phyloP scores from a whole-genome alignment of 129 eudicot genomes.

The Artemisia argyi region DNA sequence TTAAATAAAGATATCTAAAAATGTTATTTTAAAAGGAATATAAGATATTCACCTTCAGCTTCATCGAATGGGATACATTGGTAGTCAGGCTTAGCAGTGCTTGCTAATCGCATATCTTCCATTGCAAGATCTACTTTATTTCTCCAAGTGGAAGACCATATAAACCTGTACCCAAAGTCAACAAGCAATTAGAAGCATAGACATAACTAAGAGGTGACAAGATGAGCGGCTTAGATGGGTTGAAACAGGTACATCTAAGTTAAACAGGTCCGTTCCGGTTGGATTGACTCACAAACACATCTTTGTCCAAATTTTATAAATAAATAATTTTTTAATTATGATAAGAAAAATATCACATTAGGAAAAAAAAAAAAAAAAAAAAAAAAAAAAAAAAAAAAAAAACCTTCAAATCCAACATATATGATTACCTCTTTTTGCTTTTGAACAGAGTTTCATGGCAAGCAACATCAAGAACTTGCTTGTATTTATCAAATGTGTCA shows the following conservation, averaged over 20 bases:
- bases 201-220: background rate
- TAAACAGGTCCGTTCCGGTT: background rate
- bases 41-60: constrained; percentile 36
- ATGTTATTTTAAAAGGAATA: background rate
- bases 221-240: no score
- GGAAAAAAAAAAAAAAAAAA: background rate
- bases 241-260: background rate
- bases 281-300: background rate
- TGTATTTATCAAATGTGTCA: constrained; percentile 50
- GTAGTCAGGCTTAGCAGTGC: constrained; percentile 21
- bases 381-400: no score
- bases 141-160: constrained; percentile 65
- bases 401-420: no score
- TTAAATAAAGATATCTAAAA: background rate
- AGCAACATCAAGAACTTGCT: constrained; percentile 44
- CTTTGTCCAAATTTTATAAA: background rate
- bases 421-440: constrained; percentile 42
- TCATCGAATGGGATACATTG: constrained; percentile 26
- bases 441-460: constrained; percentile 35
- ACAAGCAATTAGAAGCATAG: background rate
- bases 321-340: background rate
- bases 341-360: background rate
- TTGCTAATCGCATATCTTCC: constrained; percentile 25
- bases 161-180: constrained; percentile 39
- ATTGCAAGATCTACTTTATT: constrained; percentile 40